phyloP scores from a whole-genome alignment of 208 protist genomes.

The Trypanosoma theileri region DNA sequence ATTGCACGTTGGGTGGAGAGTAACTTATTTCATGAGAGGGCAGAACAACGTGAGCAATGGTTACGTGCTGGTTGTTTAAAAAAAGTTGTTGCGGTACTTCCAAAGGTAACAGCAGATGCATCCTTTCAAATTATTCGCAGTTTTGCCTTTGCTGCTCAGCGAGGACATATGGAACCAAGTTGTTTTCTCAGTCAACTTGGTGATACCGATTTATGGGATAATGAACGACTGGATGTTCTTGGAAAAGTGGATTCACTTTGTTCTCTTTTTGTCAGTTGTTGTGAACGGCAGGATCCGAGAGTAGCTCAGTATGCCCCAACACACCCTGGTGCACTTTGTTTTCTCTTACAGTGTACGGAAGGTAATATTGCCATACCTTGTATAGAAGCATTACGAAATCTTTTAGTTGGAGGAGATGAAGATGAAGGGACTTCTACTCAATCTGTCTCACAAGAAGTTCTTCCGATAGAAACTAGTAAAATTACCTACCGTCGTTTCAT shows the following conservation, averaged over 20 bases:
- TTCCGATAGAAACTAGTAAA: conserved; percentile 4
- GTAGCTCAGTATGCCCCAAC: conserved; percentile 65
- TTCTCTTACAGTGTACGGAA: conserved; percentile 43
- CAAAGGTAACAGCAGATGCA: conserved; percentile 56
- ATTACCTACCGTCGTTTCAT: conserved; percentile 28
- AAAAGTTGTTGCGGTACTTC: conserved; percentile 57
- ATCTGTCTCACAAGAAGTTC: conserved; percentile 15
- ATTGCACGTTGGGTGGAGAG: conserved; percentile 62
- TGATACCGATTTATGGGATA: conserved; percentile 58
- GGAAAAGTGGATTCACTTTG: conserved; percentile 48
- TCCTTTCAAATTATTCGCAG: conserved; percentile 57
- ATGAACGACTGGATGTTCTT: conserved; percentile 39
- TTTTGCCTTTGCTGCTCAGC: conserved; percentile 57
- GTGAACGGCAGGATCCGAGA: conserved; percentile 43
- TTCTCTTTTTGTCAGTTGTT: conserved; percentile 62
- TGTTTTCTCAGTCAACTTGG: conserved; percentile 59
- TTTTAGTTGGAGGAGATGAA: conserved; percentile 29
- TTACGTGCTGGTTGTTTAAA: conserved; percentile 47
- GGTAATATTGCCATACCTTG: conserved; percentile 36
- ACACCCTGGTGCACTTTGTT: conserved; percentile 48
- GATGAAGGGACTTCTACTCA: conserved; percentile 6
- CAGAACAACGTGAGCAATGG: conserved; percentile 56
- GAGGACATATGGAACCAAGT: conserved; percentile 27
- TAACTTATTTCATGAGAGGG: conserved; percentile 42
- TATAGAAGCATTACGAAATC: conserved; percentile 47